Conservation (phyloP, 768 basidiomycete genomes). For the Postia placenta region DNA sequence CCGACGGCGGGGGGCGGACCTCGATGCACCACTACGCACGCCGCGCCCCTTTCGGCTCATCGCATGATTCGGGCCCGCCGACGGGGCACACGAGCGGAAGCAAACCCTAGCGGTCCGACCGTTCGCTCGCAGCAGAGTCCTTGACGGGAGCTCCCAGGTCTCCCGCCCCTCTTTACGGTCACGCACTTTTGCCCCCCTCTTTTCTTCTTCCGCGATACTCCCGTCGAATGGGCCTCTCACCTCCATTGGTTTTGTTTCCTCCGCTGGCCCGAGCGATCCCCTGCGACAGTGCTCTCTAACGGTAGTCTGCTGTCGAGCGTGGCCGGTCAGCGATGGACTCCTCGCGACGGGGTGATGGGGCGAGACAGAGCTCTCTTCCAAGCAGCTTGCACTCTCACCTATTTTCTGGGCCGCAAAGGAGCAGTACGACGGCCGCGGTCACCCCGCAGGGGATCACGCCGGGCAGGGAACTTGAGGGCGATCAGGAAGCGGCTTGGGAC, state of each 20-base stretch:
- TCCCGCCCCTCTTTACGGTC: constrained; percentile 13
- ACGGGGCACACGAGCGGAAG: constrained; percentile 24
- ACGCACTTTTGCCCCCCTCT: constrained; percentile 8
- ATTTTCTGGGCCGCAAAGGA: not conserved
- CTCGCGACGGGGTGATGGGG: not conserved
- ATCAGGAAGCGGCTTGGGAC: not conserved
- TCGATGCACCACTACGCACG: constrained; percentile 2
- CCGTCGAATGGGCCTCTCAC: constrained; percentile 22
- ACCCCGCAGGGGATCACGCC: not conserved
- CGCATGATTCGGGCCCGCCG: constrained; percentile 19
- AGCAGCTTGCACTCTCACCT: constrained; percentile 45
- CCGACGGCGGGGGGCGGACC: not conserved
- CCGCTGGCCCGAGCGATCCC: constrained; percentile 11
- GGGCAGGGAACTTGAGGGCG: not conserved
- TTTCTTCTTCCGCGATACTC: constrained; percentile 8
- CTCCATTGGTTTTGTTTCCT: constrained; percentile 19
- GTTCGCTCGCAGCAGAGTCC: constrained; percentile 10
- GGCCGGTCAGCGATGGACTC: constrained; percentile 1
- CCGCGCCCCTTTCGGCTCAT: not conserved
- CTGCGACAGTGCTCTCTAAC: constrained; percentile 14
- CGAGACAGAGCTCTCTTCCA: constrained; percentile 42
- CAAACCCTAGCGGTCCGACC: constrained; percentile 27
- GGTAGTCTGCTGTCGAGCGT: not conserved
- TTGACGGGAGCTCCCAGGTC: constrained; percentile 9
- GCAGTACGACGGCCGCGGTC: not conserved